A percentile compares a stretch with the other conserved stretches of the same genome.
phyloP scores from a whole-genome alignment of 2,329 filamentous ascomycete genomes.

The Exophiala xenobiotica region DNA sequence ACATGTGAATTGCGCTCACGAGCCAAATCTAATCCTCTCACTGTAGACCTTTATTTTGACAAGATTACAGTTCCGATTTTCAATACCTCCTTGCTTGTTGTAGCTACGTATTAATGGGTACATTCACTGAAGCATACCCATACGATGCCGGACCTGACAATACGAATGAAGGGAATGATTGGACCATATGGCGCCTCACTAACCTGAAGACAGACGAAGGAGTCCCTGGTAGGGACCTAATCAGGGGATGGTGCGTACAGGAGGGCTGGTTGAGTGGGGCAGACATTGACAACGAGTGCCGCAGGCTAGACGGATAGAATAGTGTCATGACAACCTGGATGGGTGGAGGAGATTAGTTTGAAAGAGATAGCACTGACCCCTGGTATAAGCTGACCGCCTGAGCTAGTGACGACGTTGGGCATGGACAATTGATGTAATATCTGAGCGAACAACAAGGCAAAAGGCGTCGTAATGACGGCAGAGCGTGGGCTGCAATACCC shows the following conservation, averaged over 20 bases:
- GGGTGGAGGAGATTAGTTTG: constrained; percentile 1
- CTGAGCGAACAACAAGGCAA: constrained; percentile 7
- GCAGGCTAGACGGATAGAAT: neutral
- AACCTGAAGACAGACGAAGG: neutral
- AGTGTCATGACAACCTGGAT: constrained; percentile 1
- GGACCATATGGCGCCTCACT: neutral
- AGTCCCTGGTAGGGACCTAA: neutral
- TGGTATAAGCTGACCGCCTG: constrained; percentile 8
- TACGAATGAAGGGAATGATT: neutral
- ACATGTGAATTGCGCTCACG: neutral
- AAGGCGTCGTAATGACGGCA: constrained; percentile 6
- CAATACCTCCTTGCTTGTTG: neutral
- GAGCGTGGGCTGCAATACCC: constrained; percentile 4
- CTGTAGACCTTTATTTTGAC: neutral
- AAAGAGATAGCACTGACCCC: too few species aligned
- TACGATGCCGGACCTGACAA: neutral
- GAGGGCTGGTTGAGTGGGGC: neutral
- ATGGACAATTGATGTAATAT: constrained; percentile 8
- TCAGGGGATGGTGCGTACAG: too few species aligned
- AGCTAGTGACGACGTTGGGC: constrained; percentile 8
- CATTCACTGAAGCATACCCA: neutral
- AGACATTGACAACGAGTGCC: neutral
- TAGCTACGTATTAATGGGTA: neutral
- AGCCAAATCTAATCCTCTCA: neutral
- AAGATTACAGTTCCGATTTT: neutral